phyloP scores from a whole-genome alignment of 2,329 filamentous ascomycete genomes.

The Ascochyta viciae-villosae region DNA sequence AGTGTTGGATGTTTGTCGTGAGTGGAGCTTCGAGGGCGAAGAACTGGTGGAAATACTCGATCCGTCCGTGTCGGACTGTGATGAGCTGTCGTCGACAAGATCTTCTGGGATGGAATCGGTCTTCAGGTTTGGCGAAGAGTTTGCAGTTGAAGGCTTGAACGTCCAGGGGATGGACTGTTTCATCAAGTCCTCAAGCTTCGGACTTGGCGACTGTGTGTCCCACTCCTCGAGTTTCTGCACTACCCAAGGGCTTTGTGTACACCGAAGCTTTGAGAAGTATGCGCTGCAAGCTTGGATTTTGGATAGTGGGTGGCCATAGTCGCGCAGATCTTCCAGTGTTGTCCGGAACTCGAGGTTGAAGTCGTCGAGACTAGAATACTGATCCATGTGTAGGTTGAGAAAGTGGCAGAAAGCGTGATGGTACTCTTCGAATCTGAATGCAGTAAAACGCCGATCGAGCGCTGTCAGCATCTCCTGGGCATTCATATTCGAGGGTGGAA shows the following conservation, averaged over 20 bases:
- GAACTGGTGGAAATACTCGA: conserved; percentile 21
- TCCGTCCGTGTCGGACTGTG: conserved; percentile 29
- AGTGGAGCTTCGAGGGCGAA: conserved; percentile 20
- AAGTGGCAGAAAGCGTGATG: conserved; percentile 49
- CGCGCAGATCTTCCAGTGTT: conserved; percentile 43
- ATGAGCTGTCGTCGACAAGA: conserved; percentile 23
- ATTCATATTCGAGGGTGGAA: conserved; percentile 42
- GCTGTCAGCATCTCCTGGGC: conserved; percentile 43
- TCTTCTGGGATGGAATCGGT: conserved; percentile 35
- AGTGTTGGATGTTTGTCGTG: conserved; percentile 31
- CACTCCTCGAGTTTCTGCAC: conserved; percentile 42
- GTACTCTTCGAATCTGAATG: conserved; percentile 45
- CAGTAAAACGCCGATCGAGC: conserved; percentile 37
- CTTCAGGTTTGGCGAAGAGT: conserved; percentile 23
- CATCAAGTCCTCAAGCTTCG: conserved; percentile 38
- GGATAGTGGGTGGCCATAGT: conserved; percentile 43
- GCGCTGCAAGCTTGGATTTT: conserved; percentile 47
- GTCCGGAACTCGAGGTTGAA: conserved; percentile 46
- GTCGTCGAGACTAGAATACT: conserved; percentile 39
- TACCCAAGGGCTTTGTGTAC: conserved; percentile 49
- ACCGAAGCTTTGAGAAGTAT: conserved; percentile 48
- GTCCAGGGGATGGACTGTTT: conserved; percentile 43
- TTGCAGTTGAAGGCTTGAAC: conserved; percentile 35
- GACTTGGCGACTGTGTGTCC: conserved; percentile 30
- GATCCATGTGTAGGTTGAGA: conserved; percentile 47